Base-by-base conservation (phyloP, 176 grass and related monocot species). In the Leersia perrieri region DNA sequence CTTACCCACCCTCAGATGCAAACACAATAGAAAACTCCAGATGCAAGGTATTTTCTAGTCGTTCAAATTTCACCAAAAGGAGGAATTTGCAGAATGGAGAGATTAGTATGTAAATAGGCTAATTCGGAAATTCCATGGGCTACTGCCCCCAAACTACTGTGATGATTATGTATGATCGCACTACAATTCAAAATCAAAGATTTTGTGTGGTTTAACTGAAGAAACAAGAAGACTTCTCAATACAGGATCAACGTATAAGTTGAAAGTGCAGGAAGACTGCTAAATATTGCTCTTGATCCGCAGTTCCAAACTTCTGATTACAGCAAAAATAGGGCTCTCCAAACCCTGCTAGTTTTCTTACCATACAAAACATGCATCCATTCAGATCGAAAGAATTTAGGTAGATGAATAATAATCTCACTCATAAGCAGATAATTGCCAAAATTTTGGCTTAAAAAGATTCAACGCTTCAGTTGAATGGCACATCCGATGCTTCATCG, bases 311-410 rank as follows among this genome's bases (percentile, higher is more conserved):
- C 51, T 57, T 55, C 51, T 22, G 23, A 73, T 16, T 73, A 63
- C 38, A 25, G 42, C 30, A 26, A 49, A 36, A 34, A 25, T 31
- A 34, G 31, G 63, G 8, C 12, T n/a, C 11, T 9, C 16, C 15
- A 23, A 53, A 53, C 49, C 20, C 49, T 53, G 32, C 14, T 57
- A 29, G 16, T 15, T 22, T 18, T 67, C 32, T 66, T 6, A 31
- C 51, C 33, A 14, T 44, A 36, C 29, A 1, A 44, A 2, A 45
- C 57, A 63, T 39, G 33, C 0, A 36, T 85, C 36, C 57, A 51
- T 79, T 14, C 20, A 5, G 41, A 82, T 28, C 41, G 65, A 82
- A 77, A 87, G 26, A 71, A 32, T 28, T 77, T 33, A 70, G 49
- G 32, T 41, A 18, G 25, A 47, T 0, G 11, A 87, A 82, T 15